Evolutionary conservation across 202 grass and related monocot species (phyloP), one percentile per base, ranked within the genome.

Genomic region (Schoenoplectus triqueter): DNA sequence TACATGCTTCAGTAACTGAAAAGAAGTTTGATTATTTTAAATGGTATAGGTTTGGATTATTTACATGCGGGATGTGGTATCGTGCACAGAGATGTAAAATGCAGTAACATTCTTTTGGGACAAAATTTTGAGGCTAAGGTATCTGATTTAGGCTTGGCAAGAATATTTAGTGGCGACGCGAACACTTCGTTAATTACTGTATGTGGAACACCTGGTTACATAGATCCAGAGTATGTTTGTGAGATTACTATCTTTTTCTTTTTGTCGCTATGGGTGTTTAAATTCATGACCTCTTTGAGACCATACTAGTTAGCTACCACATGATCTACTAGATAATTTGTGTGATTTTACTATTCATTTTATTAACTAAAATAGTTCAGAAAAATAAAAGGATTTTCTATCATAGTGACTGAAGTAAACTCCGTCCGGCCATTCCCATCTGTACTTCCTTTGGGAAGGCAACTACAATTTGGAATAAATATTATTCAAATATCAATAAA

Each of bases 31-130:
- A 14, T n/a, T 10, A 46, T 39, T 69, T 40, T 1, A 46, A 68
- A 73, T 48, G 7, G 31, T 65, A 5, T 48, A 90, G 85, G 81
- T 2, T 55, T 90, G 73, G 88, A 90, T 10, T 90, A 90, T 87
- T 56, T 90, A 66, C 88, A 90, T 52, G 84, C 14, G 0, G 85
- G 84, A 51, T 92, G 91, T 6, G 78, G 82, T 21, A 88, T 90
- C 57, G 66, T 88, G 54, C 91, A 90, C 41, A 89, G 86, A 82
- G 88, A 90, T 82, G 80, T 92, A 60, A 92, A 92, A 85, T 59
- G 73, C 2, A 71, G 14, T 17, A 92, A 90, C 52, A 90, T 92
- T 80, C 91, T 90, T 13, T 48, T 92, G 55, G 73, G 61, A 5
- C 59, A 78, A 65, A 74, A 88, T 17, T 20, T 92, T 21, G 19